A percentile compares a stretch with the other conserved stretches of the same genome.
Conservation (phyloP, 306 rosid species). For the Quercus rubra region DNA sequence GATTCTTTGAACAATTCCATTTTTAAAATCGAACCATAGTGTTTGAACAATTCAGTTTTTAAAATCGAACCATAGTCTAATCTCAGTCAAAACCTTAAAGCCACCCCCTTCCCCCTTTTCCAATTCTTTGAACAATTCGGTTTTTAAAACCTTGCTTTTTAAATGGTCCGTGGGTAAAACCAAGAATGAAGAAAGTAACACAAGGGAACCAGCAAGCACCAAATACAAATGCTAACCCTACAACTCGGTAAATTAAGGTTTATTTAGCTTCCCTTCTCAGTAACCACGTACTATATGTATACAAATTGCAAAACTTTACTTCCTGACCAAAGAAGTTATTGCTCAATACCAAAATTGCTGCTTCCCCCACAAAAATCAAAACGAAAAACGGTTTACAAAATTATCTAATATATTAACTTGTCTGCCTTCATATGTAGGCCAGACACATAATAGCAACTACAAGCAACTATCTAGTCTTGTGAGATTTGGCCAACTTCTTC, state of each 20-base stretch:
- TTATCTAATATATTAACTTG: neutral
- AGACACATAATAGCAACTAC: neutral
- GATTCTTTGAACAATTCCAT: too few relatives aligned
- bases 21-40: too few relatives aligned
- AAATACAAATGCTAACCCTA: neutral
- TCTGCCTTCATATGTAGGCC: neutral
- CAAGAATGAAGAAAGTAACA: neutral
- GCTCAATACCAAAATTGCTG: neutral
- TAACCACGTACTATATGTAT: neutral
- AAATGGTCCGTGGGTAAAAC: too few relatives aligned
- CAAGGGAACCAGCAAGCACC: neutral
- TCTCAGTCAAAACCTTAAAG: too few relatives aligned
- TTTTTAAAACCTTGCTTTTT: too few relatives aligned
- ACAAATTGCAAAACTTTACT: neutral
- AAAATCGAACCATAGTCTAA: too few relatives aligned
- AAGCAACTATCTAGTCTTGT: slow-evolving; percentile 50
- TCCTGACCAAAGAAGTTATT: neutral
- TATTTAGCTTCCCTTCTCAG: neutral
- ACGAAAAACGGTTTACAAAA: neutral
- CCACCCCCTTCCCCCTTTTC: too few relatives aligned
- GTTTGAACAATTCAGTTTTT: too few relatives aligned
- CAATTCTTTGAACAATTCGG: too few relatives aligned
- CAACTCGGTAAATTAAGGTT: neutral
- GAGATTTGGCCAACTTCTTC: slow-evolving; percentile 71
- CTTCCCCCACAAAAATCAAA: neutral